Base-by-base conservation (phyloP, 2,329 filamentous ascomycete species). In the Trematosphaeria pertusa region DNA sequence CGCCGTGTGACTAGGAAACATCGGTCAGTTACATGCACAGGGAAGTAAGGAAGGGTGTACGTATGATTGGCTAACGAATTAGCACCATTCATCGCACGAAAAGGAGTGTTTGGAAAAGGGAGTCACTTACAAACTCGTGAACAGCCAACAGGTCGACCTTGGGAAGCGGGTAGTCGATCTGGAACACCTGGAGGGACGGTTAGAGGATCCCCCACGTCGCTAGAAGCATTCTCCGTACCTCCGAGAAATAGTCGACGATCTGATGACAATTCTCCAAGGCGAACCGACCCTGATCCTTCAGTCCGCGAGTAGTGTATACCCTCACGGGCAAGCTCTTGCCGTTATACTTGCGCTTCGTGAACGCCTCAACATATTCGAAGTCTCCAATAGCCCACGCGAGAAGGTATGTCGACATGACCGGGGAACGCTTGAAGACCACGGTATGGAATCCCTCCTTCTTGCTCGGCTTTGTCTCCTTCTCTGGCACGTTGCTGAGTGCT, bases 121-220 rank as follows among this genome's bases (percentile, higher is more conserved):
- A 17, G 19, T 11, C 37, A 77, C 80, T 78, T 72, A 85, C 94
- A 77, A 99, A 97, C 71, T 97, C 93, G 20, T 94, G 93, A 61
- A 97, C 91, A 38, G 93, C 92, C 58, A 96, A 85, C 84, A 96
- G 91, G 72, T 96, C 91, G 84, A 96, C 94, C 81, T 96, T 96
- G 35, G 91, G 91, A 31, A 96, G 79, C 12, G 91, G 91, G 67
- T 94, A 97, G 35, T 89, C 81, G 67, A 86, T 91, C 59, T 89
- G 89, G 62, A 97, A 99, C 61, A 94, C 86, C 73, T 78, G 49
- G 11, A 50, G 15, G 17, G 4, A 39, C 11, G 42, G 51, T 51
- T 30, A 49, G 39, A 4, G 21, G 22, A 31, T n/a, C 14, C 11
- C 6, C 35, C 15, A 42, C 5, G 9, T 17, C 19, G 22, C 10